Base-by-base conservation (phyloP, 352 stramenopile genomes). In the Pythium rishiriense region DNA sequence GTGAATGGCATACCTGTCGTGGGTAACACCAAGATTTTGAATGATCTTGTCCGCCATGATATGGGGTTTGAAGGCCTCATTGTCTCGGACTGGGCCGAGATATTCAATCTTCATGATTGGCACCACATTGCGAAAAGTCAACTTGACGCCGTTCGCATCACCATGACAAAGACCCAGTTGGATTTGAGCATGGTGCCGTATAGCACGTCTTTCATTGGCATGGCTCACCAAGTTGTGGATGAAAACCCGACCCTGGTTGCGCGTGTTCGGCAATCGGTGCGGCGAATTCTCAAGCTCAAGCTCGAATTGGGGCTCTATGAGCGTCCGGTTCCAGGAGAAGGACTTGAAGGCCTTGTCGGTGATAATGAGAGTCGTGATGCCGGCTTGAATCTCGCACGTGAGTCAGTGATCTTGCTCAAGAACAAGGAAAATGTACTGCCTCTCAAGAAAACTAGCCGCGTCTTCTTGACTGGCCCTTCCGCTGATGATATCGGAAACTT, bases 1-100 rank as follows among this genome's bases (percentile, higher is more conserved):
- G 62, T 97, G 50, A 97, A 97, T 53, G 91, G 91, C 8, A 78
- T 98, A n/a, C 95, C 95, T 0, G 88, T 98, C 10, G 84, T 97
- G 7, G 79, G 81, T 19, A 98, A 92, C 48, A 74, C 72, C 15
- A 82, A 87, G 41, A 75, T 82, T 46, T 69, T 95, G 3, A 29
- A 53, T 5, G 42, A 58, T 35, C 57, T 73, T 4, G 50, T 96
- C 17, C 69, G 87, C 17, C 61, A 87, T 10, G 64, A 90, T 41
- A 70, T 96, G 56, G 60, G 63, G 4, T 96, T 93, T 64, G 57
- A 87, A 14, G 85, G 85, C 5, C 66, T 95, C 43, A 62, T 94
- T 19, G 78, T 96, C 9, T 91, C 87, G 0, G 87, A 96, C 57
- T 96, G 90, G 68, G 63, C 71, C n/a, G 87, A 96, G 75, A 93